These are phyloP conservation scores for Yamadazyma atlantica DNA, from an alignment of 1,139 yeast species.

Conservation along the genomic window DNA sequence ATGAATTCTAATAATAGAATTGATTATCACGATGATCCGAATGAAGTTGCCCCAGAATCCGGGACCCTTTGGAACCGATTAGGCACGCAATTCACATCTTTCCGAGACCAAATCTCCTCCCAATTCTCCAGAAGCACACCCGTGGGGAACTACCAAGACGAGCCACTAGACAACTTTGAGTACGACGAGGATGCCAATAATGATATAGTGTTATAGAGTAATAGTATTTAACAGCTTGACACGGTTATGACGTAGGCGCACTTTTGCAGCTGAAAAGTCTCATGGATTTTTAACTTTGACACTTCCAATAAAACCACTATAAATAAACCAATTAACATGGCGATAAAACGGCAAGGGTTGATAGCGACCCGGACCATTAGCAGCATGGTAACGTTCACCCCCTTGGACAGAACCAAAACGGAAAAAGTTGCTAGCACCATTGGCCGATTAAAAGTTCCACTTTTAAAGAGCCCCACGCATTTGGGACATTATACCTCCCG, in stretches of 20 bases:
- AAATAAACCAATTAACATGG: too few species aligned
- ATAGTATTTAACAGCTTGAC: too few species aligned
- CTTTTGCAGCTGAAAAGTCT: background rate
- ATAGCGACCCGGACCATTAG: slow-evolving; percentile 16
- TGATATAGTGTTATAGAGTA: background rate
- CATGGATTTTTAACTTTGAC: too few species aligned
- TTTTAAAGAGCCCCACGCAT: slow-evolving; percentile 69
- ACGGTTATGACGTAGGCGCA: too few species aligned
- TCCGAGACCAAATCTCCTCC: slow-evolving; percentile 19
- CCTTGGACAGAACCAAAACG: slow-evolving; percentile 7
- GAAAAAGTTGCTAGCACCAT: slow-evolving; percentile 10
- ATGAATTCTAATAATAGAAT: slow-evolving; percentile 4
- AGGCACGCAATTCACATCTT: slow-evolving; percentile 25
- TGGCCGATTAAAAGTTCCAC: slow-evolving; percentile 45
- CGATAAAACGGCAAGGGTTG: too few species aligned
- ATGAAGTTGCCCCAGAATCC: background rate
- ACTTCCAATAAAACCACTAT: too few species aligned
- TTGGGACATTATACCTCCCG: slow-evolving; percentile 81
- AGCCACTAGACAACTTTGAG: slow-evolving; percentile 21
- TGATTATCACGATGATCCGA: slow-evolving; percentile 6
- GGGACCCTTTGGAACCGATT: slow-evolving; percentile 22
- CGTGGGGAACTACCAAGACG: slow-evolving; percentile 13
- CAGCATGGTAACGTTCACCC: slow-evolving; percentile 15
- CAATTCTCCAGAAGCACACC: slow-evolving; percentile 14
- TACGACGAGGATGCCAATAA: slow-evolving; percentile 26